phyloP scores from a whole-genome alignment of 2,329 filamentous ascomycete species.

The Apiospora koreana region DNA sequence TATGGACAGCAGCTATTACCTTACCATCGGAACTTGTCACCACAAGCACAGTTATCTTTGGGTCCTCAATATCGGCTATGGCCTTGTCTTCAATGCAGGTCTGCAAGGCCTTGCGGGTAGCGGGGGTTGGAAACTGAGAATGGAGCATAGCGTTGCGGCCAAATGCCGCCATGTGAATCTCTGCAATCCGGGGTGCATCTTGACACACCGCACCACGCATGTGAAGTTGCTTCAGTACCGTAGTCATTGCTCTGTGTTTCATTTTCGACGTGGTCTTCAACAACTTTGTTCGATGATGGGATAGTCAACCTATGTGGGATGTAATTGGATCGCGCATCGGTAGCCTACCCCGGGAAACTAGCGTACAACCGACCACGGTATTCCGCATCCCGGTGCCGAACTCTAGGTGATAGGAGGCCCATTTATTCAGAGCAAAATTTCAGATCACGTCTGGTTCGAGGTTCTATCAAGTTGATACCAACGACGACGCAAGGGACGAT shows the following conservation, averaged over 20 bases:
- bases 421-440: not conserved
- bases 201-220: not conserved
- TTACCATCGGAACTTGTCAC: slow-evolving; percentile 14
- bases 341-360: not conserved
- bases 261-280: not conserved
- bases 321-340: not conserved
- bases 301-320: not conserved
- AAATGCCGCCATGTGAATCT: slow-evolving; percentile 30
- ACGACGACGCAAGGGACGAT: not conserved
- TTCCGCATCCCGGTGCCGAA: not conserved
- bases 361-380: not conserved
- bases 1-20: not conserved
- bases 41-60: slow-evolving; percentile 24
- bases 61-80: slow-evolving; percentile 24
- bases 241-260: not conserved
- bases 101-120: slow-evolving; percentile 18
- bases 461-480: not conserved
- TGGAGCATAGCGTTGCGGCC: slow-evolving; percentile 25
- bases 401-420: too few relatives aligned
- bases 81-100: slow-evolving; percentile 22
- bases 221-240: not conserved
- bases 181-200: slow-evolving; percentile 28
- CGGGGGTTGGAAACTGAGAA: slow-evolving; percentile 25
- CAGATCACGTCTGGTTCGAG: not conserved
- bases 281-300: not conserved